Evolutionary conservation across 208 protist species (phyloP).

Genomic region (Leishmania tropica): DNA sequence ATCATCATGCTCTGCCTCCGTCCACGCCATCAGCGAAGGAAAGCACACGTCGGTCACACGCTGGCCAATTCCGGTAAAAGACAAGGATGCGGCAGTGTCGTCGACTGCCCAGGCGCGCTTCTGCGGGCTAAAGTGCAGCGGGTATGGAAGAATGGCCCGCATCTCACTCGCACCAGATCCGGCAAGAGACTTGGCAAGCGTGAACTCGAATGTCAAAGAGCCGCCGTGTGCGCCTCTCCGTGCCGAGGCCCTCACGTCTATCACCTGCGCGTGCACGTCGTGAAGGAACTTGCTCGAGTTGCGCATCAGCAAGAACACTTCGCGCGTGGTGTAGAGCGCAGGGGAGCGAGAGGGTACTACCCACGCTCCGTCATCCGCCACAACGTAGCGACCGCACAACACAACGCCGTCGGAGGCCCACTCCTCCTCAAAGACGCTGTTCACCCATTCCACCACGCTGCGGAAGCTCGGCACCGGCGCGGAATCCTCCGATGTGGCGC

Average conservation of each 20-base stretch:
- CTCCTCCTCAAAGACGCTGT: conserved; percentile 22
- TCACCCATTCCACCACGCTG: conserved; percentile 66
- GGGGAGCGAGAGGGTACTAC: conserved; percentile 67
- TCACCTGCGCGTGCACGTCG: conserved; percentile 66
- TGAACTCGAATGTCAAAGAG: conserved; percentile 44
- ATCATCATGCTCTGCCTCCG: conserved; percentile 55
- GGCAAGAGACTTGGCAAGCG: conserved; percentile 60
- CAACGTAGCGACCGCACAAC: conserved; percentile 68
- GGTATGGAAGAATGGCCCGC: conserved; percentile 73
- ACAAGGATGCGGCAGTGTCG: conserved; percentile 21
- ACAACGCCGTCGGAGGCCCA: conserved; percentile 67
- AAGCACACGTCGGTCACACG: conserved; percentile 83
- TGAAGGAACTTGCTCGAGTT: conserved; percentile 73
- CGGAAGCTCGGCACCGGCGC: conserved; percentile 36
- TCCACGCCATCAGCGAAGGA: conserved; percentile 74
- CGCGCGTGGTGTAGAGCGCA: conserved; percentile 48
- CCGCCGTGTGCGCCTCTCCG: background rate
- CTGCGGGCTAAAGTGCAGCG: conserved; percentile 11
- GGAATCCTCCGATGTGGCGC: background rate
- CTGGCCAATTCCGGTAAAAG: conserved; percentile 68
- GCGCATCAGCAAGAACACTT: conserved; percentile 85
- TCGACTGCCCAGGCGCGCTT: conserved; percentile 3
- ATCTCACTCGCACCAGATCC: conserved; percentile 62
- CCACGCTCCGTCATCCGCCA: conserved; percentile 86
- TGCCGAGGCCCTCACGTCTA: background rate